phyloP scores from a whole-genome alignment of 345 rosid genomes.

The Populus euphratica region DNA sequence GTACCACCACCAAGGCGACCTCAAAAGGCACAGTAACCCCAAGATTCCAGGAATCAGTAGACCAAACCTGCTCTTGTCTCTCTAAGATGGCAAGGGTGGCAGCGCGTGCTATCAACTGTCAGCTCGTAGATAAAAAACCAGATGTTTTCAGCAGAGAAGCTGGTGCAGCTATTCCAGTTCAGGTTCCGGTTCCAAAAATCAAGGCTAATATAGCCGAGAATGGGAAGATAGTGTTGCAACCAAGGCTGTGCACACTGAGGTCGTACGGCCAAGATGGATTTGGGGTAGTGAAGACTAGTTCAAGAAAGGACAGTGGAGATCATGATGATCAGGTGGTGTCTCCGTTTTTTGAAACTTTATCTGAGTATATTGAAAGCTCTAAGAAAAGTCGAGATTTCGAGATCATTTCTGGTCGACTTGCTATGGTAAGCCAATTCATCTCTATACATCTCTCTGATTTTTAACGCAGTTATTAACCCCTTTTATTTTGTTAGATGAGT shows the following conservation, averaged over 20 bases:
- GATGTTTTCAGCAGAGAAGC: slow-evolving; percentile 21
- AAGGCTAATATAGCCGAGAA: slow-evolving; percentile 28
- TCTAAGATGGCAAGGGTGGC: slow-evolving; percentile 51
- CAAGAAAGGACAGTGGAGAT: slow-evolving; percentile 35
- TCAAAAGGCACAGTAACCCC: not conserved
- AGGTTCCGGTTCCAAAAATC: slow-evolving; percentile 17
- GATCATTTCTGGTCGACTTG: slow-evolving; percentile 85
- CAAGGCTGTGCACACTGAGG: slow-evolving; percentile 79
- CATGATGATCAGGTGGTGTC: slow-evolving; percentile 27
- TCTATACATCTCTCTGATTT: not conserved
- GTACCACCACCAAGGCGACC: not conserved
- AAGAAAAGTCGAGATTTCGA: slow-evolving; percentile 86
- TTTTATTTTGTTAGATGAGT: too few relatives aligned
- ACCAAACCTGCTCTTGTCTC: too few relatives aligned
- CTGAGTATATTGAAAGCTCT: slow-evolving; percentile 85
- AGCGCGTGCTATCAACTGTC: slow-evolving; percentile 45
- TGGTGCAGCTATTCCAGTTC: slow-evolving; percentile 13
- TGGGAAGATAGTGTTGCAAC: slow-evolving; percentile 71
- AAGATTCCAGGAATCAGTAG: slow-evolving; percentile 4
- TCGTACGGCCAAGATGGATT: slow-evolving; percentile 65
- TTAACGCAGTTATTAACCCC: not conserved
- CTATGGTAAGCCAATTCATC: slow-evolving; percentile 51
- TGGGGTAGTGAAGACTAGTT: slow-evolving; percentile 39
- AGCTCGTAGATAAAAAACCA: slow-evolving; percentile 18
- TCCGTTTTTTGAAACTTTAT: slow-evolving; percentile 66